phyloP scores from a whole-genome alignment of 495 filamentous ascomycete genomes.

The Platismatia glauca region DNA sequence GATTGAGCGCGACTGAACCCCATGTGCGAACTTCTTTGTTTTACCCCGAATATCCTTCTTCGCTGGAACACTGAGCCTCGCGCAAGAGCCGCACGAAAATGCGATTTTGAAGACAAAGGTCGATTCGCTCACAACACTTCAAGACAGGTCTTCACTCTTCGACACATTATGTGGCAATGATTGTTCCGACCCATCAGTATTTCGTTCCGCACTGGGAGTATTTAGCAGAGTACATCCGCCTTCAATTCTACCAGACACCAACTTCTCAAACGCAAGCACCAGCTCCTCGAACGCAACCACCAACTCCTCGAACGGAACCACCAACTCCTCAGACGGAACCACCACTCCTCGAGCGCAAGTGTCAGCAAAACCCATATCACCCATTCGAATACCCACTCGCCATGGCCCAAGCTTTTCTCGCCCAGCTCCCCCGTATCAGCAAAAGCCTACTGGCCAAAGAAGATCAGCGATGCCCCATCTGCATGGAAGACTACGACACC shows the following conservation, averaged over 20 bases:
- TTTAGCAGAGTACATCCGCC: background rate
- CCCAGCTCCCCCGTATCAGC: background rate
- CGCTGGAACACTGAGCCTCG: background rate
- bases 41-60: background rate
- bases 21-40: background rate
- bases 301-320: too few relatives aligned
- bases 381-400: background rate
- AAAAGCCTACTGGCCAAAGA: background rate
- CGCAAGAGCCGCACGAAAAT: background rate
- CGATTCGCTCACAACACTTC: background rate
- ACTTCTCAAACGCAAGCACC: background rate
- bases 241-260: background rate
- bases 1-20: background rate
- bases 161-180: background rate
- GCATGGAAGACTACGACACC: conserved; percentile 1
- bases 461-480: background rate
- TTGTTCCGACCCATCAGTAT: background rate
- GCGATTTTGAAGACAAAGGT: background rate
- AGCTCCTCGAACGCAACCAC: too few relatives aligned
- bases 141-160: background rate
- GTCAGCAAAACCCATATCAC: background rate
- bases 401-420: background rate
- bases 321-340: too few relatives aligned
- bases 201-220: background rate
- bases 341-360: too few relatives aligned